These are phyloP conservation scores for Oryza longistaminata DNA, from an alignment of 176 grass and related monocot genomes.

Conservation along the genomic window DNA sequence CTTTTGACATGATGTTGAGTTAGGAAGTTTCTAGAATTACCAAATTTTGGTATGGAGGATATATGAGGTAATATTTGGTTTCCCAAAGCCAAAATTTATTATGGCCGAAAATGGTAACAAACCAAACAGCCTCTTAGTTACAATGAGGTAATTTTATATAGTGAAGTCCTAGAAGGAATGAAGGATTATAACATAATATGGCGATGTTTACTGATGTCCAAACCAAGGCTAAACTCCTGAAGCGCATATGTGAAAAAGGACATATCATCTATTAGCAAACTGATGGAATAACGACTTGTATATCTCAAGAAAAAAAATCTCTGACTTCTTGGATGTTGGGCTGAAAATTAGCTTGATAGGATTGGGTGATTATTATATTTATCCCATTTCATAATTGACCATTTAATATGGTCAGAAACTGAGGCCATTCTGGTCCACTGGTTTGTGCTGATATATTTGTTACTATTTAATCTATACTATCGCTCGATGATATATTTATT, in stretches of 20 bases:
- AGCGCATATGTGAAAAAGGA: neutral
- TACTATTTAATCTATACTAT: too few relatives aligned
- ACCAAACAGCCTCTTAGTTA: neutral
- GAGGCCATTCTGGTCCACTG: neutral
- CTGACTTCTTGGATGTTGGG: neutral
- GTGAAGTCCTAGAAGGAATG: conserved; percentile 26
- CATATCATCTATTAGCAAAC: neutral
- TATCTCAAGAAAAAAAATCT: neutral
- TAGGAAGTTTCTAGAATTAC: neutral
- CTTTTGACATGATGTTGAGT: neutral
- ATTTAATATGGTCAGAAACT: neutral
- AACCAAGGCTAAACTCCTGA: neutral
- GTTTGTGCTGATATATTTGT: neutral
- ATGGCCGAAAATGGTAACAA: neutral
- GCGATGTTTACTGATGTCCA: neutral
- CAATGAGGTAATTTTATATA: neutral
- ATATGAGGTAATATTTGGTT: neutral
- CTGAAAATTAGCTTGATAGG: neutral
- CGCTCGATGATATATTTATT: neutral
- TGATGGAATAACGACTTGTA: neutral
- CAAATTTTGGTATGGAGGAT: neutral
- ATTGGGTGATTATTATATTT: neutral
- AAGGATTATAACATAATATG: conserved; percentile 12
- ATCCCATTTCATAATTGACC: neutral
- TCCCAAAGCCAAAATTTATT: neutral